Evolutionary conservation across 2,329 filamentous ascomycete species (phyloP).

Genomic region (Cordyceps farinosa): DNA sequence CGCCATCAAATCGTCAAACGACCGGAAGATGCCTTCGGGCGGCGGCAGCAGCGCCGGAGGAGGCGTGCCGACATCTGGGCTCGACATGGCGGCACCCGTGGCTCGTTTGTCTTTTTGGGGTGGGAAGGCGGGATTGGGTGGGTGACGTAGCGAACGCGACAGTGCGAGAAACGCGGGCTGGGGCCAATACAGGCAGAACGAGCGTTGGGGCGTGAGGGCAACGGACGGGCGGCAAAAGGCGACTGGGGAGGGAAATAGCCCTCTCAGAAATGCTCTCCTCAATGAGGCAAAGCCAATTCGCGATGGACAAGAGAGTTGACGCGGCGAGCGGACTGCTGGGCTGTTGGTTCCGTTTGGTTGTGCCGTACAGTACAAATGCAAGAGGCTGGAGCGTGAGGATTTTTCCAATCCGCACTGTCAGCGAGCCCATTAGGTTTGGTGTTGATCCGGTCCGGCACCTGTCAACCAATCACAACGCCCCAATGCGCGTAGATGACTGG

Average conservation of each 20-base stretch:
- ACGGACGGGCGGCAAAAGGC: background rate
- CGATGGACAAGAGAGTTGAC: slow-evolving; percentile 5
- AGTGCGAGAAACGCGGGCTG: slow-evolving; percentile 17
- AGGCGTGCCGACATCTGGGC: slow-evolving; percentile 36
- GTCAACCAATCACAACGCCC: slow-evolving; percentile 28
- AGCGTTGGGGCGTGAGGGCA: background rate
- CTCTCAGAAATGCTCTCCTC: background rate
- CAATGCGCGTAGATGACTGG: slow-evolving; percentile 11
- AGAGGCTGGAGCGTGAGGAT: slow-evolving; percentile 38
- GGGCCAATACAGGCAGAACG: background rate
- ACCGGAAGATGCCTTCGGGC: slow-evolving; percentile 57
- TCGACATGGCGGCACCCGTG: slow-evolving; percentile 11
- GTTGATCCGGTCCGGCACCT: slow-evolving; percentile 36
- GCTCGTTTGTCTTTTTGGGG: slow-evolving; percentile 26
- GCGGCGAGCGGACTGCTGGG: slow-evolving; percentile 23
- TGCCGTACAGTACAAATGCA: slow-evolving; percentile 22
- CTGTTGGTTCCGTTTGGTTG: slow-evolving; percentile 20
- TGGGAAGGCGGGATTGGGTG: slow-evolving; percentile 20
- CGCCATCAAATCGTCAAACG: slow-evolving; percentile 56
- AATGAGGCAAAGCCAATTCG: slow-evolving; percentile 10
- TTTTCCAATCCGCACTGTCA: slow-evolving; percentile 44
- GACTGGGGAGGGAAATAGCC: background rate
- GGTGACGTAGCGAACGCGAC: slow-evolving; percentile 15
- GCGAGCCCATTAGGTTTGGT: slow-evolving; percentile 35
- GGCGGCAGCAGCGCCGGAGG: slow-evolving; percentile 50